These are phyloP conservation scores for Psilocybe sp. DNA, from an alignment of 768 basidiomycete genomes.

Conservation along the genomic window DNA sequence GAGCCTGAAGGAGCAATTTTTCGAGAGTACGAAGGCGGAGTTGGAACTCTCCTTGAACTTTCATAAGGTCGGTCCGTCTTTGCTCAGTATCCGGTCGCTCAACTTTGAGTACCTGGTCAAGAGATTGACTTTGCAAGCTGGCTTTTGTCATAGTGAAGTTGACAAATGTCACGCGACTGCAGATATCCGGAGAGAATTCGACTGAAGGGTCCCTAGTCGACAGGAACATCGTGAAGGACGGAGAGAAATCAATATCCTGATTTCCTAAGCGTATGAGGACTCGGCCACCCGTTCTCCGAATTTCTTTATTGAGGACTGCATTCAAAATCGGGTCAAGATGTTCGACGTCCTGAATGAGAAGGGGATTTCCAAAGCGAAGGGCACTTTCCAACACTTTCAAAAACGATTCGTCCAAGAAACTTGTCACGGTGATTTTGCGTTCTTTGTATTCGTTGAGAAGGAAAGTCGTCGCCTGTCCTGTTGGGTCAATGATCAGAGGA, in stretches of 20 bases:
- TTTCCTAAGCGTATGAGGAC: constrained; percentile 94
- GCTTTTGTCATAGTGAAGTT: constrained; percentile 99
- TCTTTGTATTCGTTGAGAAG: constrained; percentile 92
- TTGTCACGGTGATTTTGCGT: constrained; percentile 96
- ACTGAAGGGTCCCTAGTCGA: constrained; percentile 96
- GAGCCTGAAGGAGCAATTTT: constrained; percentile 86
- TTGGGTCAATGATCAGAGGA: constrained; percentile 96
- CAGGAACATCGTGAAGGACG: constrained; percentile 99
- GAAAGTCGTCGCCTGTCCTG: constrained; percentile 95
- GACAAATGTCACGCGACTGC: constrained; percentile 94
- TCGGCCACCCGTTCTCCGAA: constrained; percentile 93
- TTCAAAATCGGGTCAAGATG: constrained; percentile 97
- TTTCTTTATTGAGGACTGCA: constrained; percentile 95
- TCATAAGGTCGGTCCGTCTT: constrained; percentile 95
- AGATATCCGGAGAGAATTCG: constrained; percentile 97
- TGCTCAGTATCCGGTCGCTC: constrained; percentile 96
- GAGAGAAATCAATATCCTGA: constrained; percentile 99
- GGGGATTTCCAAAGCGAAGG: constrained; percentile 96
- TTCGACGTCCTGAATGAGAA: constrained; percentile 97
- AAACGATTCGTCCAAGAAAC: constrained; percentile 98
- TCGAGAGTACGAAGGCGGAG: constrained; percentile 90
- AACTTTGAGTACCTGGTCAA: constrained; percentile 95
- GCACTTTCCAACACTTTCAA: constrained; percentile 97
- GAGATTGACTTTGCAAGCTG: constrained; percentile 96
- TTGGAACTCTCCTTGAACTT: constrained; percentile 97